Conservation (phyloP, 495 filamentous ascomycete genomes). For the Ramalina peruviana region DNA sequence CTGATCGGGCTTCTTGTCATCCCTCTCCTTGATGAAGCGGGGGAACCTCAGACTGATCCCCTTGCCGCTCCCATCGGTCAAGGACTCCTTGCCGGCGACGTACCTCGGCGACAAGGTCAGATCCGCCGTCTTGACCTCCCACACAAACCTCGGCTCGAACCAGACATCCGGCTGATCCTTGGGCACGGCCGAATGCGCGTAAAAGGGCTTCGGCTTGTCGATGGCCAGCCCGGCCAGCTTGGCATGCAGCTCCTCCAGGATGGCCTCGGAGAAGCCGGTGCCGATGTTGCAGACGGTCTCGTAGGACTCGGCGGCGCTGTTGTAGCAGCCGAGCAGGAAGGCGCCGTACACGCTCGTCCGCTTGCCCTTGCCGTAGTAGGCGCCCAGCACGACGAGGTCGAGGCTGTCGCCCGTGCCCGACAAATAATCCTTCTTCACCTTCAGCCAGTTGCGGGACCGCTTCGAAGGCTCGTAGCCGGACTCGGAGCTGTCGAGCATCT, state of each 20-base stretch:
- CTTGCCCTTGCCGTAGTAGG: constrained; percentile 89
- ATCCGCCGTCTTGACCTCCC: constrained; percentile 97
- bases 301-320: constrained; percentile 58
- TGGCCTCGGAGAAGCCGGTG: constrained; percentile 83
- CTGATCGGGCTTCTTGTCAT: constrained; percentile 90
- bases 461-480: constrained; percentile 92
- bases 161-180: constrained; percentile 96
- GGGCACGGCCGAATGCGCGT: constrained; percentile 63
- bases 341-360: constrained; percentile 90
- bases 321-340: constrained; percentile 91
- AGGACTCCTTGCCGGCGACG: constrained; percentile 59
- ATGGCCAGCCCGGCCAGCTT: constrained; percentile 60
- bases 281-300: constrained; percentile 98
- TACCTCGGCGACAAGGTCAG: constrained; percentile 85
- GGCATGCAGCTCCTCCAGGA: constrained; percentile 68
- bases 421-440: constrained; percentile 98
- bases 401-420: constrained; percentile 85
- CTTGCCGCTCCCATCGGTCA: constrained; percentile 47
- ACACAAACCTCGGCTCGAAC: constrained; percentile 89
- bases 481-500: constrained; percentile 88
- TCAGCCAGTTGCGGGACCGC: constrained; percentile 93
- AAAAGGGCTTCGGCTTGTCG: constrained; percentile 86
- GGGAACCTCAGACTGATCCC: constrained; percentile 85
- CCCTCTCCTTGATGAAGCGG: constrained; percentile 72
- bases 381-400: constrained; percentile 89